phyloP scores from a whole-genome alignment of 2,329 filamentous ascomycete genomes.

The Aspergillus sojae region DNA sequence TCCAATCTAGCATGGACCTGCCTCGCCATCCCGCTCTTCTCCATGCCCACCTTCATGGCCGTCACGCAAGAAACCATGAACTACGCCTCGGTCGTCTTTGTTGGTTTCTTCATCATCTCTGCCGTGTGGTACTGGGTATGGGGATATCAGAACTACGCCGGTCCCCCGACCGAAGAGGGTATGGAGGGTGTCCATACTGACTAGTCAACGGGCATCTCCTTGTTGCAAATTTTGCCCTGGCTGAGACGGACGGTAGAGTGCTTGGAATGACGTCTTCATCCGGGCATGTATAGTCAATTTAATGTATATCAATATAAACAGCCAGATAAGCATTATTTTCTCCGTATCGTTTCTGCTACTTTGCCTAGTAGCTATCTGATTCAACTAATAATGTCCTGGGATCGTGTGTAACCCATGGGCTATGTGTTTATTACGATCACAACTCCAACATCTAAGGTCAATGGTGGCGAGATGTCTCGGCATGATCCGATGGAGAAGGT shows the following conservation, averaged over 20 bases:
- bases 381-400: too few species aligned
- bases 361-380: too few species aligned
- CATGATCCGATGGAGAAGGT: too few species aligned
- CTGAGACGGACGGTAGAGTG: background rate
- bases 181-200: background rate
- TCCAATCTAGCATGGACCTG: constrained; percentile 56
- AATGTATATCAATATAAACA: background rate
- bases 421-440: too few species aligned
- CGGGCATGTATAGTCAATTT: background rate
- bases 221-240: background rate
- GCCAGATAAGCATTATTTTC: too few species aligned
- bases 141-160: constrained; percentile 62
- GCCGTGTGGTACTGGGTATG: constrained; percentile 69
- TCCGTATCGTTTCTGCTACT: too few species aligned
- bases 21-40: constrained; percentile 73
- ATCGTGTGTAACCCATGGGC: too few species aligned
- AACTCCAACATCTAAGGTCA: too few species aligned
- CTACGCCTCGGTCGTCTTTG: constrained; percentile 75
- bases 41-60: constrained; percentile 55
- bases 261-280: background rate
- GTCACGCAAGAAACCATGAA: constrained; percentile 66
- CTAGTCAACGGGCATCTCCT: background rate
- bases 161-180: constrained; percentile 30
- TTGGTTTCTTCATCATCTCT: constrained; percentile 64
- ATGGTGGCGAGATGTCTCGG: too few species aligned